Percentiles rank a stretch among this genome's conserved stretches.
Conservation (phyloP, 106 monocot species). For the Ottelia alismoides region DNA sequence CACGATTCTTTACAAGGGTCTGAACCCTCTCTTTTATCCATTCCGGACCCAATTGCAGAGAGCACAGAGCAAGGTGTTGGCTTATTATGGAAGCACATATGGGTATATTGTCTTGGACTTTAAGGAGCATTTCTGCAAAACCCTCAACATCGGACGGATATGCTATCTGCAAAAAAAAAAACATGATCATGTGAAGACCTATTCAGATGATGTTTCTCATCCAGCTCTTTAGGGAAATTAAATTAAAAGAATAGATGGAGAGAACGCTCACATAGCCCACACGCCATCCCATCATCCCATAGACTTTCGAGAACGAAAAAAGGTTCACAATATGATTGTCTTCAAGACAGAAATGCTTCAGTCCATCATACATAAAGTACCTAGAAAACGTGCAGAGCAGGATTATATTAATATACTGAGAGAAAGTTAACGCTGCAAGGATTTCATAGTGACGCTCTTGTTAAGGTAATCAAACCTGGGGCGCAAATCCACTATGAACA, state of each 20-base stretch:
- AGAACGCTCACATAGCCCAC: constrained; percentile 86
- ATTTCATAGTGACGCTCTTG: no score
- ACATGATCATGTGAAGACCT: neutral
- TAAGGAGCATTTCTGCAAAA: constrained; percentile 63
- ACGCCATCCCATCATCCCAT: constrained; percentile 99
- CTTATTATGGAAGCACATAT: constrained; percentile 94
- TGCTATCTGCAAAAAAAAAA: constrained; percentile 54
- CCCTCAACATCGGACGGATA: constrained; percentile 61
- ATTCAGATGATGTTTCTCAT: neutral
- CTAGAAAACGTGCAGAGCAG: no score
- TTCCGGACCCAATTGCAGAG: constrained; percentile 52
- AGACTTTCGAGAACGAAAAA: constrained; percentile 95
- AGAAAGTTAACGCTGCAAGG: no score
- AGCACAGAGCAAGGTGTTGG: constrained; percentile 70
- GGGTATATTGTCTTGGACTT: constrained; percentile 97
- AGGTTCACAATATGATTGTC: constrained; percentile 83
- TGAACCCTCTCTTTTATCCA: constrained; percentile 67
- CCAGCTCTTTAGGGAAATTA: neutral
- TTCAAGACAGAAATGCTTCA: constrained; percentile 90
- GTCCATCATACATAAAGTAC: constrained; percentile 96
- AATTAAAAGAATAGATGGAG: neutral
- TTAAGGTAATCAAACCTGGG: no score
- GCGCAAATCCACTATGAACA: no score
- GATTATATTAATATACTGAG: no score
- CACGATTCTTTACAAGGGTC: constrained; percentile 66